A percentile compares a stretch with the other conserved stretches of the same genome.
Conservation (phyloP, 768 basidiomycete species). For the Paxillus rubicundulus region DNA sequence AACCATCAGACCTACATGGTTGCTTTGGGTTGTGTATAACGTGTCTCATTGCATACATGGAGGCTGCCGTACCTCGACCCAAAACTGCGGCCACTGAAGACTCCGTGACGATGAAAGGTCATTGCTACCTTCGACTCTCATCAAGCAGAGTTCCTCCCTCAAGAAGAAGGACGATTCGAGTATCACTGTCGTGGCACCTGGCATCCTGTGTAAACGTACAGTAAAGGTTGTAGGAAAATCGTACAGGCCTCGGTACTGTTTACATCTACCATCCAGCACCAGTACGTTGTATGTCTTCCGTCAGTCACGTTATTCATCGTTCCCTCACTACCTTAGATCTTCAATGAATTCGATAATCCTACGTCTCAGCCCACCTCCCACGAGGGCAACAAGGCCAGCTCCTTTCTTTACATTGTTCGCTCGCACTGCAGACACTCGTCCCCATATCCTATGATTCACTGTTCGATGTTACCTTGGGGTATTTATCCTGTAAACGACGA, state of each 20-base stretch:
- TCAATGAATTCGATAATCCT: slow-evolving; percentile 9
- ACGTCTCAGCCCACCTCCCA: slow-evolving; percentile 80
- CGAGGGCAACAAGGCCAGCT: slow-evolving; percentile 86
- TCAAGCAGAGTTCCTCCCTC: too few relatives aligned
- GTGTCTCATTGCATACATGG: slow-evolving; percentile 43
- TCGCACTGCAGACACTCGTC: slow-evolving; percentile 1
- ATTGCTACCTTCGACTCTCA: slow-evolving; percentile 18
- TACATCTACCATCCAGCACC: slow-evolving; percentile 85
- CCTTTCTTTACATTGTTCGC: slow-evolving; percentile 8
- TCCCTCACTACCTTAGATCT: slow-evolving; percentile 3
- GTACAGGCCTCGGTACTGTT: slow-evolving; percentile 61
- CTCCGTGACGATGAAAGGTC: slow-evolving; percentile 36
- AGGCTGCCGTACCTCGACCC: slow-evolving; percentile 45
- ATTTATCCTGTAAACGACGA: slow-evolving; percentile 92
- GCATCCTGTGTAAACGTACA: slow-evolving; percentile 71
- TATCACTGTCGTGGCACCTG: slow-evolving; percentile 51
- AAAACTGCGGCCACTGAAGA: slow-evolving; percentile 28
- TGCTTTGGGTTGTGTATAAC: too few relatives aligned
- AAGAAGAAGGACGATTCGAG: slow-evolving; percentile 78
- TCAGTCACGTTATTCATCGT: background rate
- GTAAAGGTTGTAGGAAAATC: slow-evolving; percentile 77
- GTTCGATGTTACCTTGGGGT: slow-evolving; percentile 56
- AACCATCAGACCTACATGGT: too few relatives aligned
- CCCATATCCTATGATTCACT: slow-evolving; percentile 6
- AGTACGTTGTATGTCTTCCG: slow-evolving; percentile 47